Percentiles rank a stretch among this genome's conserved stretches.
phyloP scores from a whole-genome alignment of 106 monocot species.

The Chionographis japonica region DNA sequence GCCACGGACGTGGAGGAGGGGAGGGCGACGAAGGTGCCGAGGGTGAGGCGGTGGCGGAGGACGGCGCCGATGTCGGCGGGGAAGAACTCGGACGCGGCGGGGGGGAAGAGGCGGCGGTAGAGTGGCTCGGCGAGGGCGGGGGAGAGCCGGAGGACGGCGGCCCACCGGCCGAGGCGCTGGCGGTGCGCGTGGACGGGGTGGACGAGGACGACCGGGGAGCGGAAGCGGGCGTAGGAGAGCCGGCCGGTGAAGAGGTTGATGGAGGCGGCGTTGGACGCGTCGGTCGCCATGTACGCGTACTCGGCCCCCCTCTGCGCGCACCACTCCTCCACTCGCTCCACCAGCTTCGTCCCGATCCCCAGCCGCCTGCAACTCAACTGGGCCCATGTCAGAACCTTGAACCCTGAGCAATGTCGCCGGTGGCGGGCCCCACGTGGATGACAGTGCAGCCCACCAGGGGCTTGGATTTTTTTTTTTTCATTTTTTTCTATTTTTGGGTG shows the following conservation, averaged over 20 bases:
- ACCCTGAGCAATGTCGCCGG: too few species aligned
- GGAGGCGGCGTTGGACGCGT: constrained; percentile 46
- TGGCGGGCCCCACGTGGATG: not conserved
- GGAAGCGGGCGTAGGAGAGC: constrained; percentile 48
- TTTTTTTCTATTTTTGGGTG: too few species aligned
- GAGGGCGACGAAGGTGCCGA: constrained; percentile 48
- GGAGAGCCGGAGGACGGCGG: constrained; percentile 36
- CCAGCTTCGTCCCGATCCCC: constrained; percentile 46
- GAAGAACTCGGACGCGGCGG: constrained; percentile 47
- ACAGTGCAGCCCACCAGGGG: not conserved
- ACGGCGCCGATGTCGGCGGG: constrained; percentile 38
- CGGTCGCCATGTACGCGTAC: constrained; percentile 73
- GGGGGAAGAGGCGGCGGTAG: constrained; percentile 29
- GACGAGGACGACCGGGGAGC: constrained; percentile 39
- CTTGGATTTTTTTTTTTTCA: not conserved
- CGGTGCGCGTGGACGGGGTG: constrained; percentile 65
- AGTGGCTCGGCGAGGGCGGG: constrained; percentile 24
- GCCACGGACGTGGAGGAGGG: not conserved
- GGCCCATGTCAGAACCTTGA: not conserved
- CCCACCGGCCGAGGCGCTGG: constrained; percentile 5
- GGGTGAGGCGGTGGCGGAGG: constrained; percentile 36
- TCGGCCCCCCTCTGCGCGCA: constrained; percentile 30
- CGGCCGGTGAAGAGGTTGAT: constrained; percentile 47
- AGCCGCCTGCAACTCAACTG: constrained; percentile 26
- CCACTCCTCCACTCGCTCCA: constrained; percentile 41